Conservation (phyloP, 768 basidiomycete genomes). For the Mycena metata region DNA sequence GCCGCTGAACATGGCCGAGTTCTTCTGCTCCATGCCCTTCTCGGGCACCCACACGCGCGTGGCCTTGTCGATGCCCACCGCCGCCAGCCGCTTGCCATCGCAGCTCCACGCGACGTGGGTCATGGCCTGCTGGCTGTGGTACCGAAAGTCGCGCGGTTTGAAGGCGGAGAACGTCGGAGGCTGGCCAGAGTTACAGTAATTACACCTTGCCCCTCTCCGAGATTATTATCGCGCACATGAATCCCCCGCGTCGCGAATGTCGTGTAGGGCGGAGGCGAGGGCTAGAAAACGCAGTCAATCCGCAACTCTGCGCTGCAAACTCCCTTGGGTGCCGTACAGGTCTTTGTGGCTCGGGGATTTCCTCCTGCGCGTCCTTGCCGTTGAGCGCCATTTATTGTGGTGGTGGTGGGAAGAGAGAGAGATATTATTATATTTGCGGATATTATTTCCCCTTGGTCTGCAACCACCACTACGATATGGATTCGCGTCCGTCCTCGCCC, state of each 20-base stretch:
- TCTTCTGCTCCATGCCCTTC: conserved; percentile 80
- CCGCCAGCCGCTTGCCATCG: conserved; percentile 84
- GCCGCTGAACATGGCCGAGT: conserved; percentile 74
- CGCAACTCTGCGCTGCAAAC: too few species aligned
- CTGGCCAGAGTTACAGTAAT: conserved; percentile 52
- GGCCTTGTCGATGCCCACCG: conserved; percentile 86
- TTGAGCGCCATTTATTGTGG: conserved; percentile 20
- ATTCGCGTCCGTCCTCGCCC: conserved; percentile 75
- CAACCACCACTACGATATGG: conserved; percentile 26
- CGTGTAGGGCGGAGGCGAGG: conserved; percentile 80
- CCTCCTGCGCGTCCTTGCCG: conserved; percentile 69
- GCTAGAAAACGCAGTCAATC: too few species aligned
- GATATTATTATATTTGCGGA: too few species aligned
- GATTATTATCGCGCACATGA: conserved; percentile 67
- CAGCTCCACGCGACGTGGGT: conserved; percentile 88
- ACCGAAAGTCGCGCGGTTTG: conserved; percentile 80
- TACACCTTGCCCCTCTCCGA: conserved; percentile 27
- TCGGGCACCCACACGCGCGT: conserved; percentile 85
- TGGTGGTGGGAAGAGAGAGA: too few species aligned
- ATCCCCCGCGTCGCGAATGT: conserved; percentile 79
- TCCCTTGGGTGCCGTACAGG: conserved; percentile 56
- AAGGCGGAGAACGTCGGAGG: conserved; percentile 85
- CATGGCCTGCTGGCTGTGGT: conserved; percentile 74
- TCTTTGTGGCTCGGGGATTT: conserved; percentile 66
- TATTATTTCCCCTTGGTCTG: too few species aligned